Conservation (phyloP, 2,329 filamentous ascomycete species). For the Colletotrichum sp. region DNA sequence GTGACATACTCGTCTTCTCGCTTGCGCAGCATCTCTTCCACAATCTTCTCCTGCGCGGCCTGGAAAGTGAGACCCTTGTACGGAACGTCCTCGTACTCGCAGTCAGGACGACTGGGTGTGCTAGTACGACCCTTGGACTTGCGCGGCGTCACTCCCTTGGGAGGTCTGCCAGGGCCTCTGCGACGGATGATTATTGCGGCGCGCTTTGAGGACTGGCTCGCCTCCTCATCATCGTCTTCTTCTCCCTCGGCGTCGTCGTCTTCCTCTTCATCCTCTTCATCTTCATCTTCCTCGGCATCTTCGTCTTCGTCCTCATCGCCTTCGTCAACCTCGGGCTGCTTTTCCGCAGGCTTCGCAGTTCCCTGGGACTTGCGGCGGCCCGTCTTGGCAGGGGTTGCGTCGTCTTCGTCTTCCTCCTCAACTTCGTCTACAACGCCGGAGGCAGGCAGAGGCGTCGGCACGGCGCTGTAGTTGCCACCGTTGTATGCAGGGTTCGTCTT, state of each 20-base stretch:
- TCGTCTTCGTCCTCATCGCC: constrained; percentile 30
- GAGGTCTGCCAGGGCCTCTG: constrained; percentile 37
- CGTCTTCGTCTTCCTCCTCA: constrained; percentile 21
- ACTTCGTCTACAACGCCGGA: constrained; percentile 35
- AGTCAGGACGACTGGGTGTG: constrained; percentile 51
- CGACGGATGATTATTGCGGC: constrained; percentile 44
- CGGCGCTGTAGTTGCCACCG: constrained; percentile 66
- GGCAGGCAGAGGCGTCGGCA: constrained; percentile 75
- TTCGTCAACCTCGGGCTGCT: constrained; percentile 32
- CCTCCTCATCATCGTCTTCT: constrained; percentile 38
- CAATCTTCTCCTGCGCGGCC: constrained; percentile 84
- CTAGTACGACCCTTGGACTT: constrained; percentile 34
- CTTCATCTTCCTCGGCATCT: constrained; percentile 25
- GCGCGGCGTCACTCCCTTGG: constrained; percentile 36
- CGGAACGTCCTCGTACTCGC: constrained; percentile 59
- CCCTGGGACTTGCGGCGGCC: constrained; percentile 14
- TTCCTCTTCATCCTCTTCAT: constrained; percentile 30
- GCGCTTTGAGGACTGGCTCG: constrained; percentile 25
- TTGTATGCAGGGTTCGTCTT: constrained; percentile 86
- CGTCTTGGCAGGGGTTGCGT: constrained; percentile 16
- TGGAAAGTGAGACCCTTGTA: constrained; percentile 81
- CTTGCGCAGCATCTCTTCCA: constrained; percentile 75
- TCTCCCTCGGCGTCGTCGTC: constrained; percentile 33
- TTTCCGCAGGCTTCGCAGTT: constrained; percentile 24
- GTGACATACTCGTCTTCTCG: constrained; percentile 66